Conservation (phyloP, 345 rosid species). For the Arabidopsis arenosa region DNA sequence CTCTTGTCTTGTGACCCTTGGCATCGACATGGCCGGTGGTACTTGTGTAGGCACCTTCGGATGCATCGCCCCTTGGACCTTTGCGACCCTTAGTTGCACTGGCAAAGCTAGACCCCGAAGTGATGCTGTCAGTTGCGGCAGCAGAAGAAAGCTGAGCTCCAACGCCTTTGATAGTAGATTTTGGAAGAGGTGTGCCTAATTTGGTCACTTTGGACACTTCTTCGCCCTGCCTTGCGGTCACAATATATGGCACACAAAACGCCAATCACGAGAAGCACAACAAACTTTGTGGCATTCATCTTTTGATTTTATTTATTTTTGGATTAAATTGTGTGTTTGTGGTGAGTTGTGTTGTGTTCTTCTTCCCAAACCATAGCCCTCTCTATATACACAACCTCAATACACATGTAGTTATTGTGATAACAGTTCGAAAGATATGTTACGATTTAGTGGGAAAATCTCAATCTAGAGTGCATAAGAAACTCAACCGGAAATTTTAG, state of each 20-base stretch:
- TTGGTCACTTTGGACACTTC: neutral
- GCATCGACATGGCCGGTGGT: neutral
- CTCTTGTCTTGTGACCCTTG: neutral
- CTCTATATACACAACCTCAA: neutral
- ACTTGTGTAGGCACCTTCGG: neutral
- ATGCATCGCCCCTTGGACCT: neutral
- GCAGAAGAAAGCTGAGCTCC: neutral
- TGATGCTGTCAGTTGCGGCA: fast-evolving
- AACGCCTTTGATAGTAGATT: neutral
- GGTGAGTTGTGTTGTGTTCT: conserved; percentile 17
- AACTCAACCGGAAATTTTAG: too few relatives aligned
- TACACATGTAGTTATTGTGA: neutral
- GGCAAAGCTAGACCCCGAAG: neutral
- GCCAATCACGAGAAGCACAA: too few relatives aligned
- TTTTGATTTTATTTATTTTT: neutral
- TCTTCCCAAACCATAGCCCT: neutral
- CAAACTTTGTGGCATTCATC: conserved; percentile 28
- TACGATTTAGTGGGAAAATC: too few relatives aligned
- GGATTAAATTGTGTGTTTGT: neutral
- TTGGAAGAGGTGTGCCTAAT: neutral
- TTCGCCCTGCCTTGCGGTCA: conserved; percentile 19
- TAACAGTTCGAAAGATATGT: too few relatives aligned
- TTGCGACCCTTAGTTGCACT: fast-evolving
- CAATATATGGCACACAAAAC: conserved; percentile 1
- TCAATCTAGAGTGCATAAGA: too few relatives aligned